Base-by-base conservation (phyloP, 2,329 filamentous ascomycete genomes). In the Alternaria sp. region DNA sequence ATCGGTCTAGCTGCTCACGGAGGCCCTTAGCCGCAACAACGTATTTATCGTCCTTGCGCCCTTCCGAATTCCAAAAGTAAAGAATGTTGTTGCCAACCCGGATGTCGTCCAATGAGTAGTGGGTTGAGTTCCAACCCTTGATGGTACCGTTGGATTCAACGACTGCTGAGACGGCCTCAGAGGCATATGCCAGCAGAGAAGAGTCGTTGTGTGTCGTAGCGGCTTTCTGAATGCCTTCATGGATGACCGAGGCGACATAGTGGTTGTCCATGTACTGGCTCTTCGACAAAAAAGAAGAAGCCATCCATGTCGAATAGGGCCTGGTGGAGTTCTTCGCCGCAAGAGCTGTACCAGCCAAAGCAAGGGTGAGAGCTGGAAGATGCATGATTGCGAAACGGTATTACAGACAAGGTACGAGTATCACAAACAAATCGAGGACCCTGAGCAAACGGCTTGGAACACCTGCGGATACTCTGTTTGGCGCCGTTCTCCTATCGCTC, bases 51-150 rank as follows among this genome's bases (percentile, higher is more conserved):
- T 82, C 77, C 17, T 70, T 73, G 37, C 70, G 66, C 26, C 70
- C 70, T 10, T 78, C 77, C 0, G 81, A 82, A 56, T 77, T 69
- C 62, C 80, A 78, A 63, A 83, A 82, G 75, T 83, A 80, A 1
- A 86, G 75, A 36, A 84, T 73, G 66, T 83, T 83, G 63, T 83
- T 80, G 7, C 83, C 84, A 31, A 85, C 78, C 5, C 84, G 81
- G 59, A 85, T 80, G 57, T 85, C 81, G 59, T 78, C 76, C 3
- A 78, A 67, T 2, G 82, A 83, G 74, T 85, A 82, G 66, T 79
- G 80, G 2, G 72, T 72, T 13, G 79, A 71, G 53, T 82, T 77
- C 77, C 82, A 86, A 17, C 77, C 75, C 13, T 73, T 71, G 55
- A 85, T 60, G 74, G 79, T 81, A 11, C 84, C 84, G 39, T 84